phyloP scores from a whole-genome alignment of 2,329 filamentous ascomycete species.

The Nothomitra cinnamomea region DNA sequence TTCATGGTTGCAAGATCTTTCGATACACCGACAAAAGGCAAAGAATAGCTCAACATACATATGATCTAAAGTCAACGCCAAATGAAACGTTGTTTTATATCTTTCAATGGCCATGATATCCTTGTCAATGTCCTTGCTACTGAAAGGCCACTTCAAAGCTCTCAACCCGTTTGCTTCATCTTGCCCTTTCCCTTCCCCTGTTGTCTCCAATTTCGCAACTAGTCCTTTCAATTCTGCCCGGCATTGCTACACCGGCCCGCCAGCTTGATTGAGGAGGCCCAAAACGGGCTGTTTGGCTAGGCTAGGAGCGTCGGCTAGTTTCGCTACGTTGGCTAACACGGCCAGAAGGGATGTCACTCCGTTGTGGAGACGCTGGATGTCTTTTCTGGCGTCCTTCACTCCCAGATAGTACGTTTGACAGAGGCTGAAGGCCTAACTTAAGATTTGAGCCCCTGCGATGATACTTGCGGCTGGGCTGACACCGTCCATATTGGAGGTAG shows the following conservation, averaged over 20 bases:
- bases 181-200: not conserved
- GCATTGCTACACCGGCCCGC: not conserved
- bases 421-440: slow-evolving; percentile 3
- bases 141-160: slow-evolving; percentile 8
- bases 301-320: not conserved
- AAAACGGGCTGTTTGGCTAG: not conserved
- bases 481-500: no score
- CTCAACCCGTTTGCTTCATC: slow-evolving; percentile 1
- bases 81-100: slow-evolving; percentile 1
- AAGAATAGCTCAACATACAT: not conserved
- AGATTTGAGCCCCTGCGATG: slow-evolving; percentile 8
- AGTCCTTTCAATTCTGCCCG: not conserved
- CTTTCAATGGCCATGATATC: not conserved
- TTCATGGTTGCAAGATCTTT: no score
- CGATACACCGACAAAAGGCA: not conserved
- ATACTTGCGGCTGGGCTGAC: slow-evolving; percentile 8
- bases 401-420: slow-evolving; percentile 9
- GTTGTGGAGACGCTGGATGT: slow-evolving; percentile 9
- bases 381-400: slow-evolving; percentile 9
- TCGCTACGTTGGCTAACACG: slow-evolving; percentile 5
- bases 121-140: slow-evolving; percentile 1
- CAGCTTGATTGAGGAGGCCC: not conserved
- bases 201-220: not conserved
- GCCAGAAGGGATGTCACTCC: slow-evolving; percentile 6
- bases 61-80: slow-evolving; percentile 1